Percentiles rank a stretch among this genome's conserved stretches.
These are phyloP conservation scores for Phytophthora macrochlamydospora DNA, from an alignment of 352 stramenopile genomes.

Conservation along the genomic window DNA sequence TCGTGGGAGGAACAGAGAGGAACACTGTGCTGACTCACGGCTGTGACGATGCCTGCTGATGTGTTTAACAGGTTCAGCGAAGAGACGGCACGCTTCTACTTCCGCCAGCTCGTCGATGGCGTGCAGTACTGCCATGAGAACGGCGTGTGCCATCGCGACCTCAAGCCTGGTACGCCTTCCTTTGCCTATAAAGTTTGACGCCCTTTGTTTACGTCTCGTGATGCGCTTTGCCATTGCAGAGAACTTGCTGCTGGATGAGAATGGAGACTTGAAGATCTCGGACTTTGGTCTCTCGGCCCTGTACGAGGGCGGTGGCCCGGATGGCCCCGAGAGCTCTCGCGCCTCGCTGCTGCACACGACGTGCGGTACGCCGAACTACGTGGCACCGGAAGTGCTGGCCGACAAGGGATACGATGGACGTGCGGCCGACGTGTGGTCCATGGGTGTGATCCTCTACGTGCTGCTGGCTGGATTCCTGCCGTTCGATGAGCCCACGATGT, in stretches of 20 bases:
- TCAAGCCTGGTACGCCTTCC: conserved; percentile 88
- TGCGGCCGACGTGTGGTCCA: conserved; percentile 97
- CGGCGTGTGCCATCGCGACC: conserved; percentile 96
- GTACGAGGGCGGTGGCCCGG: conserved; percentile 82
- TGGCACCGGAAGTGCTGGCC: conserved; percentile 92
- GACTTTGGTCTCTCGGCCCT: conserved; percentile 98
- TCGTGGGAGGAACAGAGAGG: conserved; percentile 10
- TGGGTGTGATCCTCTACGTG: conserved; percentile 99
- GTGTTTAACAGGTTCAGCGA: conserved; percentile 88
- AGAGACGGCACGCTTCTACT: conserved; percentile 98
- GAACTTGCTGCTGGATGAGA: conserved; percentile 96
- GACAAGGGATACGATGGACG: conserved; percentile 95
- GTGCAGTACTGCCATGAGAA: conserved; percentile 98
- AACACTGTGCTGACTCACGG: conserved; percentile 24
- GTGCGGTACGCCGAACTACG: conserved; percentile 98
- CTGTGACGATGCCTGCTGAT: conserved; percentile 1
- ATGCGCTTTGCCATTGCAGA: conserved; percentile 46
- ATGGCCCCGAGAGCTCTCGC: conserved; percentile 84
- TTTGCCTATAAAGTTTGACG: background rate
- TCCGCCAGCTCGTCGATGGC: conserved; percentile 97
- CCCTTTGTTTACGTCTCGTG: conserved; percentile 6
- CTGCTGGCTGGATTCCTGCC: conserved; percentile 92
- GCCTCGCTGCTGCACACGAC: conserved; percentile 95
- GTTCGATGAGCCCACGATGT: conserved; percentile 96
- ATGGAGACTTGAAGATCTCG: conserved; percentile 98